Conservation (phyloP, 2,329 filamentous ascomycete genomes). For the Phialocephala subalpina region DNA sequence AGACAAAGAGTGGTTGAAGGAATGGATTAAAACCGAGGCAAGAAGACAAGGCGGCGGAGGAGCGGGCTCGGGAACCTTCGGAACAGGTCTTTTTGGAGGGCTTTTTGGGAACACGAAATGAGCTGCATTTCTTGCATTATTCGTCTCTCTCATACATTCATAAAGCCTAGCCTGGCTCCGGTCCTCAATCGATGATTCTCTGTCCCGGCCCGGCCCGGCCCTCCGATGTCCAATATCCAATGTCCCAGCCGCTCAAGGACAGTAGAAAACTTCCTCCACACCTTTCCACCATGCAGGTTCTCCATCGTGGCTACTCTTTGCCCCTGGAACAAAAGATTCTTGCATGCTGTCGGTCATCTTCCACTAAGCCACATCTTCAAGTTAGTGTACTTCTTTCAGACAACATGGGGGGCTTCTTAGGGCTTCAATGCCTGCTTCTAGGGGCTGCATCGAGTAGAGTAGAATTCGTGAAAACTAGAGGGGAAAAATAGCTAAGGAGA, state of each 20-base stretch:
- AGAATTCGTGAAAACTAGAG: no score
- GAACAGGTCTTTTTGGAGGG: slow-evolving; percentile 51
- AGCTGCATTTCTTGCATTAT: slow-evolving; percentile 15
- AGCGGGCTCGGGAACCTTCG: slow-evolving; percentile 48
- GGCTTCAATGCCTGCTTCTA: no score
- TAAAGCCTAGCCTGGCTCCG: neutral
- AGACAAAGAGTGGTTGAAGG: slow-evolving; percentile 57
- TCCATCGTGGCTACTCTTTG: slow-evolving; percentile 64
- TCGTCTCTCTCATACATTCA: slow-evolving; percentile 26
- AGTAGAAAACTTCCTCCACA: slow-evolving; percentile 74
- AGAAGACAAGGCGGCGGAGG: slow-evolving; percentile 54
- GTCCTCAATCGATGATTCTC: neutral
- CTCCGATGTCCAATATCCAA: neutral
- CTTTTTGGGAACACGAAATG: slow-evolving; percentile 43
- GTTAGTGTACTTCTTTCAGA: no score
- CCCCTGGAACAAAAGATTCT: slow-evolving; percentile 67
- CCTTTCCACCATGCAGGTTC: slow-evolving; percentile 74
- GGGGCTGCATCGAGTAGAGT: no score
- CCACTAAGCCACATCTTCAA: slow-evolving; percentile 58
- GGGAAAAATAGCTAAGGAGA: no score
- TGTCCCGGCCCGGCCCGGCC: neutral
- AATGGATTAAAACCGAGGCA: slow-evolving; percentile 62
- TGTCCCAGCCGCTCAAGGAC: slow-evolving; percentile 48
- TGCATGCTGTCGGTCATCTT: slow-evolving; percentile 81
- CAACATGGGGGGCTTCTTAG: no score